Base-by-base conservation (phyloP, 345 rosid genomes). In the Citrus maxima region DNA sequence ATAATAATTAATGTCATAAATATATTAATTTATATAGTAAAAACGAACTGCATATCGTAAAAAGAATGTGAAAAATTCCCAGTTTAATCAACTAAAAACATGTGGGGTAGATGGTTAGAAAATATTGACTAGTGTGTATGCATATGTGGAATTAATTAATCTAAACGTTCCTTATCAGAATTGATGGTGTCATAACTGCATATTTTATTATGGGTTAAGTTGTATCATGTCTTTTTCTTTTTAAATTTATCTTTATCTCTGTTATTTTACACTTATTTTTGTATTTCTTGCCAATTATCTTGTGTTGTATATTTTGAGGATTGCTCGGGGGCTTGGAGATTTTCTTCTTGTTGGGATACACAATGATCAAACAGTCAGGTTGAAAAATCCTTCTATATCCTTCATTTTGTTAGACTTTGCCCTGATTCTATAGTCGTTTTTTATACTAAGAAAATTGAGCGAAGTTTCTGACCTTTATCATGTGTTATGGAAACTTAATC, bases 271-370 rank as follows among this genome's bases (percentile, higher is more conserved):
- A 18, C 19, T 22, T 46, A 13, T 64, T 46, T 16, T 22, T 42
- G n/a, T 32, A 9, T 42, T 63, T 14, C 6, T 76, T n/a, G 7
- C 70, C 68, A 54, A 67, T 64, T 75, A 16, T 63, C 70, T 67
- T 70, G 14, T 40, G 19, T 76, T 34, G 37, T 61, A 88, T 92
- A 89, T 89, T 80, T 82, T 92, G 78, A 87, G 90, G 84, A 54
- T 87, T 81, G 94, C 97, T 68, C 82, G 88, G 49, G 92, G 83
- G 42, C 94, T 92, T 74, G 94, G 97, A 74, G 93, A 92, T 83
- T 92, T 92, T 82, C 94, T 92, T 80, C 90, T 92, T 66, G 97
- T 92, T 78, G 97, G 94, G 16, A 87, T 90, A 75, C 89, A 90
- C 84, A 86, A 86, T 81, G 97, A 92, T 82, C 90, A 80, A 74